Percentiles rank a stretch among this genome's conserved stretches.
These are phyloP conservation scores for Globisporangium camurandrum DNA, from an alignment of 352 stramenopile species.

Conservation along the genomic window DNA sequence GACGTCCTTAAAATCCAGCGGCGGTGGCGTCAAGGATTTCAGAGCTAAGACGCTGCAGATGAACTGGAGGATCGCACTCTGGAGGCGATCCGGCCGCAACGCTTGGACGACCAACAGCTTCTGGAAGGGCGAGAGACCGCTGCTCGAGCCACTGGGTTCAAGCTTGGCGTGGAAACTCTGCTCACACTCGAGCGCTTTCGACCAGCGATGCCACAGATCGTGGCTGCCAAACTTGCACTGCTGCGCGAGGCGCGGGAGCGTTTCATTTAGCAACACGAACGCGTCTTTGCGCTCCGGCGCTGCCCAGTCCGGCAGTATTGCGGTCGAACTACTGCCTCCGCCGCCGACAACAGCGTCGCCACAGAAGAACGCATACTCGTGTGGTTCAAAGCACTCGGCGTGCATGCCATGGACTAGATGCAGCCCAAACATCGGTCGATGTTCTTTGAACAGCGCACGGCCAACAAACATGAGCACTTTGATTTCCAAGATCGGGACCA, in stretches of 20 bases:
- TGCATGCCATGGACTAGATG: conserved; percentile 93
- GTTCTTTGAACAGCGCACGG: conserved; percentile 90
- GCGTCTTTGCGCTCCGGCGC: conserved; percentile 81
- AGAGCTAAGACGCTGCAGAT: conserved; percentile 84
- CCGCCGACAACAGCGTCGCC: conserved; percentile 56
- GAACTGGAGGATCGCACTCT: conserved; percentile 88
- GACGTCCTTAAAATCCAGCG: conserved; percentile 71
- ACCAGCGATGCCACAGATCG: conserved; percentile 88
- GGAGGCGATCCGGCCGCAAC: conserved; percentile 85
- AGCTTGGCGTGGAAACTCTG: conserved; percentile 87
- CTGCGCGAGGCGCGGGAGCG: conserved; percentile 56
- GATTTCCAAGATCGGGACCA: conserved; percentile 85
- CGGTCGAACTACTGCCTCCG: conserved; percentile 5
- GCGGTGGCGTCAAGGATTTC: conserved; percentile 79
- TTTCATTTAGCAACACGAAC: conserved; percentile 71
- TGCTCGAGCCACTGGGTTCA: conserved; percentile 36
- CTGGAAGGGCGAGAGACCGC: conserved; percentile 84
- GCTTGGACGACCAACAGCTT: conserved; percentile 90
- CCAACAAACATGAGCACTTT: conserved; percentile 90
- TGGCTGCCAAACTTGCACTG: conserved; percentile 79
- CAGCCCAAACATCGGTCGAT: conserved; percentile 91
- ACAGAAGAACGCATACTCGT: conserved; percentile 92
- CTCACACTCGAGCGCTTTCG: conserved; percentile 85
- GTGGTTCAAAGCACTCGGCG: conserved; percentile 85
- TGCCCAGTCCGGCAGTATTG: conserved; percentile 62